Conservation (phyloP, 257 asterid species). For the Nicotiana obtusifolia region DNA sequence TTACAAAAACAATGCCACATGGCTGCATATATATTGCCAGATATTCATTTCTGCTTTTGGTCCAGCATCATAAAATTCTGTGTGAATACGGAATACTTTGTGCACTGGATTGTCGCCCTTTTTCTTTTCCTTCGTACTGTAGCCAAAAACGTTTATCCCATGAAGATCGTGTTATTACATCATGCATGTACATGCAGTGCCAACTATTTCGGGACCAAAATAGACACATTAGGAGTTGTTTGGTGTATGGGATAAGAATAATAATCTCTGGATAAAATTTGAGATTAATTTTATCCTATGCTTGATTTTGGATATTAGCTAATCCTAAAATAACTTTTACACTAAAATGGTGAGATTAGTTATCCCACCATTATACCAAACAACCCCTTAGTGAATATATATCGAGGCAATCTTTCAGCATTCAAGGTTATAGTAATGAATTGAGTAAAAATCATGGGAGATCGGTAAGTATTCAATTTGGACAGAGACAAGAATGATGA, state of each 20-base stretch:
- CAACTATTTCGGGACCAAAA: conserved; percentile 3
- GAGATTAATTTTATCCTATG: no score
- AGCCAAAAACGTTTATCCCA: background rate
- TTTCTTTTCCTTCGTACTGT: background rate
- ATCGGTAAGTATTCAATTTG: background rate
- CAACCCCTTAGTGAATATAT: background rate
- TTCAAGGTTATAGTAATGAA: background rate
- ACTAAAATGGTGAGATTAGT: no score
- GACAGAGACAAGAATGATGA: fast-evolving
- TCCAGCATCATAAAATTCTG: background rate
- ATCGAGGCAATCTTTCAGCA: background rate
- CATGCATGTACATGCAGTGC: conserved; percentile 4
- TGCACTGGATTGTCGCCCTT: fast-evolving
- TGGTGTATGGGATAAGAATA: no score
- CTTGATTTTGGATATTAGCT: no score
- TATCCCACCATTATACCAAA: no score
- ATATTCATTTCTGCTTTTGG: conserved; percentile 4
- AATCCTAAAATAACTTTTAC: no score
- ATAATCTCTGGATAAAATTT: no score
- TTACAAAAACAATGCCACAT: conserved; percentile 6
- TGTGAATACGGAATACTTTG: no score
- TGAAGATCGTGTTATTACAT: background rate
- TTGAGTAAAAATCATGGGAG: background rate
- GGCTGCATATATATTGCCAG: background rate
- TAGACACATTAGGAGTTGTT: background rate